Evolutionary conservation across 2,329 filamentous ascomycete genomes (phyloP), one percentile per base, ranked within the genome.

Genomic region (Alternaria arborescens): DNA sequence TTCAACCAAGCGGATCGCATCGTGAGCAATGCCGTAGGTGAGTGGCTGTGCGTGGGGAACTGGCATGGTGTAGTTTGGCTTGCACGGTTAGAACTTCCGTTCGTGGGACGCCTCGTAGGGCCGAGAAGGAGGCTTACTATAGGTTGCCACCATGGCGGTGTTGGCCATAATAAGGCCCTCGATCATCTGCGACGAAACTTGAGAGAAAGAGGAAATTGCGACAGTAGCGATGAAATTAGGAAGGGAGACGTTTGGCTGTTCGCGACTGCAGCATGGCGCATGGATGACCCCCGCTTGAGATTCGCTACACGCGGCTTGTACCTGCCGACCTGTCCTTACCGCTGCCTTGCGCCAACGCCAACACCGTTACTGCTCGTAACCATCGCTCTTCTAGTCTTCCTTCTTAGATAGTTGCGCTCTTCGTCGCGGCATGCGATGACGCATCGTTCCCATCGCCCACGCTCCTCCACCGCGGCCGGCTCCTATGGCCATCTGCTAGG

Each of bases 81-180:
- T 36, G 28, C 52, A 6, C 43, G 52, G 32, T 52, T 40, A 41
- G 22, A 36, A 18, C 24, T 28, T 36, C 44, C 36, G 24, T 46
- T 47, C 50, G 52, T 41, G 30, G 56, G 61, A 51, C 32, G 58
- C 58, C 61, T 48, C 51, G 44, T 58, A 61, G 61, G 55, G 48
- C 52, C 58, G 50, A 48, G 43, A 38, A 43, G 30, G 44, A 36
- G 52, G 58, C 61, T 54, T 60, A 55, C 61, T 26, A 54, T 61
- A 51, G 53, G 54, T 50, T 38, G 58, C 58, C 61, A 61, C 61
- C 26, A 28, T 44, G 51, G 51, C 54, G 53, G 58, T 47, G n/a
- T 52, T 57, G n/a, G 22, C 48, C 20, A 48, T 20, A 34, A 44
- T 40, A 41, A 57, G 53, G 47, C 53, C 32, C 32, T 34, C 58